Evolutionary conservation across 2,329 filamentous ascomycete genomes (phyloP).

Genomic region (Diplodia seriata): DNA sequence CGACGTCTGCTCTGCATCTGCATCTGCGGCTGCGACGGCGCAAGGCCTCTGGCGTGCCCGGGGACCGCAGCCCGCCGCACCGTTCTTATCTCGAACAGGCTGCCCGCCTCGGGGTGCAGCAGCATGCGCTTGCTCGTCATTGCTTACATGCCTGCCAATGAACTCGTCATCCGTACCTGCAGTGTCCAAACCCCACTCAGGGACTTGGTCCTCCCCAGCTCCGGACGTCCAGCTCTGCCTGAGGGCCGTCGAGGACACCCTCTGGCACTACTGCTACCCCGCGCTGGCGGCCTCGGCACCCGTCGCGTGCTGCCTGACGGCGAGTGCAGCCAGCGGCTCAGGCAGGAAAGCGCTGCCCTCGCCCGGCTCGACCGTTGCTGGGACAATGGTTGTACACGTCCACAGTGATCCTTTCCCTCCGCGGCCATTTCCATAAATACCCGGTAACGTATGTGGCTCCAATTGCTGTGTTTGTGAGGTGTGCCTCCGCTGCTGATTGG

Average conservation of each 20-base stretch:
- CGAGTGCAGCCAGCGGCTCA: neutral
- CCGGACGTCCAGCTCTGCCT: neutral
- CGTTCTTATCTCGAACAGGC: conserved; percentile 9
- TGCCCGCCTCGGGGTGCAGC: neutral
- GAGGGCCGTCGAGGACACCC: neutral
- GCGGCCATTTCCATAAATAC: conserved; percentile 21
- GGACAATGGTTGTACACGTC: conserved; percentile 15
- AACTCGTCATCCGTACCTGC: conserved; percentile 17
- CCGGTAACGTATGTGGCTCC: conserved; percentile 21
- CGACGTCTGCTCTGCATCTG: neutral
- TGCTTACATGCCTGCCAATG: conserved; percentile 21
- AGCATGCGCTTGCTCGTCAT: conserved; percentile 17
- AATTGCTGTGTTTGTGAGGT: conserved; percentile 22
- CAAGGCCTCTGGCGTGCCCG: no score
- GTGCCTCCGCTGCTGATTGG: conserved; percentile 17
- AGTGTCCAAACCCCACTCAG: conserved; percentile 4
- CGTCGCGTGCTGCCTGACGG: neutral
- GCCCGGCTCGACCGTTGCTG: conserved; percentile 8
- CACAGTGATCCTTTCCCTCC: conserved; percentile 15
- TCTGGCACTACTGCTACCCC: neutral
- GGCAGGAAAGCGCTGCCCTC: neutral
- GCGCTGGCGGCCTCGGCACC: neutral
- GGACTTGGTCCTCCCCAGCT: neutral
- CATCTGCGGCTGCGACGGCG: neutral
- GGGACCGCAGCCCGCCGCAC: neutral